Base-by-base conservation (phyloP, 163 green algal species). In the Scenedesmus sp. region DNA sequence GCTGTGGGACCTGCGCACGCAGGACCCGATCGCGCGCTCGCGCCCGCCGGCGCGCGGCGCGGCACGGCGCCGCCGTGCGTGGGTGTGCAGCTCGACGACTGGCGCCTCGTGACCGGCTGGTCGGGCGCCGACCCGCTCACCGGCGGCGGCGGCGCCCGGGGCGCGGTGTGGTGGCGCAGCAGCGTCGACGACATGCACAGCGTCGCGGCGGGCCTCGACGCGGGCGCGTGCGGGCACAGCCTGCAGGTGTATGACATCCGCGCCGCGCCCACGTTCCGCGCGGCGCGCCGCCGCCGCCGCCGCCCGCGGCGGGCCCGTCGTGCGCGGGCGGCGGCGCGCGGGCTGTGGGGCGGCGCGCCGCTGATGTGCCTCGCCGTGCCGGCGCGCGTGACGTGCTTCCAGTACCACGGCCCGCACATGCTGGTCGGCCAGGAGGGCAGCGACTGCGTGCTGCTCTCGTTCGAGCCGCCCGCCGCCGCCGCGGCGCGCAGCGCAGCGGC, bases 21-120 rank as follows among this genome's bases (percentile, higher is more conserved):
- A 64, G 11, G 60, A 72, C 2, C 31, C 50, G n/a, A 58, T 83
- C 15, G 77, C 2, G 7, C 36, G 7, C 22, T 81, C 22, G 45
- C 13, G 14, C 4, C 60, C 18, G 31, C 29, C 31, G n/a, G 31
- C 31, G 7, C 11, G 29, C 45, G 39, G 63, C n/a, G 33, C 33
- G 58, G 4, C 4, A 57, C 14, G 60, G 39, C 42, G 44, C 51
- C n/a, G 26, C 26, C 45, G 22, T 88, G 83, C 47, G 63, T 84
- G 22, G 83, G 83, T 4, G 83, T 84, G 22, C 79, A 86, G 63
- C 64, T 88, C 75, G 83, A 88, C 17, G 83, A 88, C 44, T 88
- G 83, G 83, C 84, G 84, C 70, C 69, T 88, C 33, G 74, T 88
- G 17, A 67, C 33, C 10, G 80, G 83, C 31, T 88, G 78, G 47